Base-by-base conservation (phyloP, 345 rosid species). In the Garcia nutans region DNA sequence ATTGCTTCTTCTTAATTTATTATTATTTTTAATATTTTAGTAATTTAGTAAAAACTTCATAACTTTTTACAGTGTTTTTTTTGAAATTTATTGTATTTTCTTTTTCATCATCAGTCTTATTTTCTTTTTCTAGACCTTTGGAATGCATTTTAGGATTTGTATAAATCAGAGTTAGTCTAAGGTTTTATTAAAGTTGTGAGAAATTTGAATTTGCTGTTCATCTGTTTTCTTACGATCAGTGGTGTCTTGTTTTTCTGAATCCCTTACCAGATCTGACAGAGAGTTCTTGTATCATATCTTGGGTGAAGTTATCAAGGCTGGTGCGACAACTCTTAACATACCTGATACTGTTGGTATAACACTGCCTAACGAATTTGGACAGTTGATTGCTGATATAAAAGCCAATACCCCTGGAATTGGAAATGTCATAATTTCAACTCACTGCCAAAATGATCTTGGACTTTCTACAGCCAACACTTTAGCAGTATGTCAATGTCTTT, bases 401-500 rank as follows among this genome's bases (percentile, higher is more conserved):
- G 93, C 93, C 15, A 93, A 96, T 75, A 96, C 98, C 10, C 90
- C 89, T 23, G 99, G 99, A 73, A 89, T 96, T 49, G 89, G 89
- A 67, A 92, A 93, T 77, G 97, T 89, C 72, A 47, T 96, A 61
- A 90, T 96, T 79, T 96, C 99, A 28, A 92, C 99, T 2, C 99
- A 93, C 78, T 96, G 99, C 74, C 99, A 96, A 82, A 92, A 96
- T 82, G 99, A 93, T 93, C 99, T 96, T 86, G 99, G 99, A 67
- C 99, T 96, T 87, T 88, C 99, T 65, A 90, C 99, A 31, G 98
- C 99, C 85, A 96, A 96, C 82, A 88, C 97, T 57, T 79, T 96
- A 84, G 86, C 95, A 70, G 99, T 96, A 88, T 81, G 86, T 28
- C 37, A 37, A 70, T 74, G 58, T 20, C 50, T 68, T 66, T 73